Conservation (phyloP, 148 eudicot genomes). For the Amaranthus hypochondriacus region DNA sequence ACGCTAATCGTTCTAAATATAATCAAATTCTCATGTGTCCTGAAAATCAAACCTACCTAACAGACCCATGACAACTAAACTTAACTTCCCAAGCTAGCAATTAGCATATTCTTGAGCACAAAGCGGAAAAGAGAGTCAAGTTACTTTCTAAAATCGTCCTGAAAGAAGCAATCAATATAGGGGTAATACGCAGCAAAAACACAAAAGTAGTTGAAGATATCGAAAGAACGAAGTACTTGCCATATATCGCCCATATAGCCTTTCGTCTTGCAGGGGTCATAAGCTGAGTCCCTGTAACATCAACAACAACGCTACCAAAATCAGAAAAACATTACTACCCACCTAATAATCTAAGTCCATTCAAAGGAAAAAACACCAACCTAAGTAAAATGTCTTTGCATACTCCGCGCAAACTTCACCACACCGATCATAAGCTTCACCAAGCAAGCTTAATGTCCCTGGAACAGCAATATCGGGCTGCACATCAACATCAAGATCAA, state of each 20-base stretch:
- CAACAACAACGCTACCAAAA: constrained; percentile 4
- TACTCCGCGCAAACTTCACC: constrained; percentile 82
- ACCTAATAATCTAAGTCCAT: background rate
- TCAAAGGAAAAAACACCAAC: constrained; percentile 30
- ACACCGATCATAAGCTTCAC: constrained; percentile 78
- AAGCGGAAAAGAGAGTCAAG: background rate
- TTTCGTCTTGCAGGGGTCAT: constrained; percentile 91
- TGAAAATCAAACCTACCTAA: background rate
- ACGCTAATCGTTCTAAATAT: no score
- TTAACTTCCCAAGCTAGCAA: background rate
- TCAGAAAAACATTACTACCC: constrained; percentile 9
- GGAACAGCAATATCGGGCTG: constrained; percentile 83
- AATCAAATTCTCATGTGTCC: background rate
- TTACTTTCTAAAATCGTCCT: background rate
- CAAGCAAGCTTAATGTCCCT: constrained; percentile 58
- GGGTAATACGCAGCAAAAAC: background rate
- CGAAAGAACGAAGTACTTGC: constrained; percentile 30
- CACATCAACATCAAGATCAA: constrained; percentile 50
- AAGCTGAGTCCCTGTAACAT: constrained; percentile 67
- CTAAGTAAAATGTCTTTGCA: constrained; percentile 84
- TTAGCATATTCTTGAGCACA: background rate
- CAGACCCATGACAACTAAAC: background rate
- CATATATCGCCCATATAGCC: constrained; percentile 99
- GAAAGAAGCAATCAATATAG: background rate
- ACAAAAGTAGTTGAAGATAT: background rate